Base-by-base conservation (phyloP, 768 basidiomycete genomes). In the Mycena leptocephala region DNA sequence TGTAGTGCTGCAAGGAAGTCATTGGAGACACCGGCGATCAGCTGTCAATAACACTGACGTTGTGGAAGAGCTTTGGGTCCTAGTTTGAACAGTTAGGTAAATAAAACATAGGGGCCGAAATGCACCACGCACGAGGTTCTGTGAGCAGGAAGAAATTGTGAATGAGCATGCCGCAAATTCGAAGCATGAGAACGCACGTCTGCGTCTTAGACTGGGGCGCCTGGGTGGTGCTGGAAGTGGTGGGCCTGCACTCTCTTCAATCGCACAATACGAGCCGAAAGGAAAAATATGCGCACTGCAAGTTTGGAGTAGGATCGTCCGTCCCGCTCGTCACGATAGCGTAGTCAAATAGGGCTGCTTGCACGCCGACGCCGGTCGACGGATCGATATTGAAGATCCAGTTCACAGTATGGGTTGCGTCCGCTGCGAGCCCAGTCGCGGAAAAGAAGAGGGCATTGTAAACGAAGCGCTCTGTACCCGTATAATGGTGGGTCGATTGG, bases 401-500 rank as follows among this genome's bases (percentile, higher is more conserved):
- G 32, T 61, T 78, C 10, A 78, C 73, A 10, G 70, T 74, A 43
- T 78, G 74, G 1, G 70, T 64, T 33, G 72, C 33, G 46, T 68
- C 73, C 28, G 68, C 76, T 9, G 56, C 69, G 65, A 78, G 77
- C 39, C 73, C 77, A 1, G 69, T 78, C 32, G 73, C 73, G 32
- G 77, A 70, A 30, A 78, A 78, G 73, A 78, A 78, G 26, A 78
- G 74, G 24, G 77, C 73, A 41, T 78, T 62, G 65, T 78, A 78
- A 8, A 39, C 73, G 61, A 78, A 75, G 7, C 33, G 77, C 70
- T 71, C 73, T 3, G 73, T 66, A 46, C 77, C 77, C 13, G 77
- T 75, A 28, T 72, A 78, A 35, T 71, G 69, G 56, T 78, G 73
- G 51, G 39, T 35, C 0, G 68, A 24, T 9, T 46, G 55, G 37